Conservation (phyloP, 176 grass and related monocot species). For the Hordeum vulgare region DNA sequence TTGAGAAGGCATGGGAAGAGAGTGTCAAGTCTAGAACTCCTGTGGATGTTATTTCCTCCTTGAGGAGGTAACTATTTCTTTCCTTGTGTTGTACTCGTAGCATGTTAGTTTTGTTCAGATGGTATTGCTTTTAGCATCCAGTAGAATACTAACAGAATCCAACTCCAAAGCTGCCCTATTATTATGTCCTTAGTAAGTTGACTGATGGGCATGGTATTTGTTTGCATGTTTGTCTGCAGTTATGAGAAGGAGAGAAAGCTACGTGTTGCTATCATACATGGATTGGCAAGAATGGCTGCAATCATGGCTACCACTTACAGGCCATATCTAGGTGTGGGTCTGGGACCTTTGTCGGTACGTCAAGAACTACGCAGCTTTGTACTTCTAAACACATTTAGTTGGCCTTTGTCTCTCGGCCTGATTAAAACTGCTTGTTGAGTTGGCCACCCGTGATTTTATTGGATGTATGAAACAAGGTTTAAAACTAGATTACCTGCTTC, state of each 20-base stretch:
- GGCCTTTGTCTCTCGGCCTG: neutral
- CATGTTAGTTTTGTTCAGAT: neutral
- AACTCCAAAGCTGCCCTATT: neutral
- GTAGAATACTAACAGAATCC: neutral
- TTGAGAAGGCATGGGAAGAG: slow-evolving; percentile 80
- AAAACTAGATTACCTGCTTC: neutral
- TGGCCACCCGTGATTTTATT: neutral
- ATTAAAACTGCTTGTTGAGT: slow-evolving; percentile 10
- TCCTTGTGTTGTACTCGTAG: neutral
- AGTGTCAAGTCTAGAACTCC: slow-evolving; percentile 59
- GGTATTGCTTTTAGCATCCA: neutral
- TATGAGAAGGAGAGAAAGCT: slow-evolving; percentile 93
- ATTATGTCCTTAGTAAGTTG: neutral
- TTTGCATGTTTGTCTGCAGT: slow-evolving; percentile 39
- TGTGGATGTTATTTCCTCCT: slow-evolving; percentile 68
- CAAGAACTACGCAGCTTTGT: slow-evolving; percentile 15
- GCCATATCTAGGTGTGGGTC: slow-evolving; percentile 84
- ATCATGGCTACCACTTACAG: slow-evolving; percentile 97
- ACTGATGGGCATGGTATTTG: neutral
- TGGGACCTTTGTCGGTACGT: slow-evolving; percentile 83
- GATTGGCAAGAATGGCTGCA: slow-evolving; percentile 97
- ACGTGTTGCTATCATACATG: slow-evolving; percentile 92
- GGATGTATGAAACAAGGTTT: slow-evolving; percentile 2
- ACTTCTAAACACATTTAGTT: neutral
- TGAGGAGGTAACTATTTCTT: slow-evolving; percentile 62